Percentiles rank a stretch among this genome's conserved stretches.
Conservation (phyloP, 805 yeast species). For the Spathaspora girioi region DNA sequence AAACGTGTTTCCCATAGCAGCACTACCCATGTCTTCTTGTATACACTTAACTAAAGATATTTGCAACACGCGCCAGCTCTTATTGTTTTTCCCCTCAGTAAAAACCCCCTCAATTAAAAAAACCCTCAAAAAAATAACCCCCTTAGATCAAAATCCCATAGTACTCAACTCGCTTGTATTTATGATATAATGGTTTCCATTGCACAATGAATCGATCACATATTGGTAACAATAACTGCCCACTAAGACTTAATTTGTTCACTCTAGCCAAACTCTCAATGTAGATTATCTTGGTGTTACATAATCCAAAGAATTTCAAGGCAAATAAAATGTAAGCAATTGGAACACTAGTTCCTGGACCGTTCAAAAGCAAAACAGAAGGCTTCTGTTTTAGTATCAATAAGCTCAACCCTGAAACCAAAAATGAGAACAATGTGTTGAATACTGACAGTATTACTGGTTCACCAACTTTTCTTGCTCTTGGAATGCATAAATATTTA, state of each 20-base stretch:
- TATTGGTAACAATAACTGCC: slow-evolving; percentile 64
- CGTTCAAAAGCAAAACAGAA: slow-evolving; percentile 56
- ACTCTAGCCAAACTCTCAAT: slow-evolving; percentile 89
- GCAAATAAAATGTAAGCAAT: slow-evolving; percentile 55
- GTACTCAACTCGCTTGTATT: slow-evolving; percentile 63
- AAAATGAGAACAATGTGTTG: slow-evolving; percentile 40
- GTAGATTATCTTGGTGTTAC: slow-evolving; percentile 61
- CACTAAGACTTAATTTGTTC: slow-evolving; percentile 68
- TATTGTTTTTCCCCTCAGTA: neutral
- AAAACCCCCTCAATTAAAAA: neutral
- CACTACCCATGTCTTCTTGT: neutral
- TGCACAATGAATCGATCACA: slow-evolving; percentile 83
- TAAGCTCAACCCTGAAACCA: slow-evolving; percentile 23
- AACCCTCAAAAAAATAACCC: neutral
- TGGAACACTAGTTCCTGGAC: slow-evolving; percentile 82
- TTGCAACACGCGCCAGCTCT: neutral
- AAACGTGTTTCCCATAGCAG: slow-evolving; percentile 24
- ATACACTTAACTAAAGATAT: neutral
- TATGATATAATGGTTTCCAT: slow-evolving; percentile 63
- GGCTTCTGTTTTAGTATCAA: slow-evolving; percentile 28
- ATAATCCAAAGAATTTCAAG: slow-evolving; percentile 45
- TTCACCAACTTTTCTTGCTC: slow-evolving; percentile 66
- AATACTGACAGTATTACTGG: slow-evolving; percentile 41
- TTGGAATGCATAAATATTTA: slow-evolving; percentile 32
- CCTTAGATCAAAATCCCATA: slow-evolving; percentile 68